A percentile compares a stretch with the other conserved stretches of the same genome.
These are phyloP conservation scores for Cutaneotrichosporon sp. DNA, from an alignment of 1,284 basidiomycete genomes.

Conservation along the genomic window DNA sequence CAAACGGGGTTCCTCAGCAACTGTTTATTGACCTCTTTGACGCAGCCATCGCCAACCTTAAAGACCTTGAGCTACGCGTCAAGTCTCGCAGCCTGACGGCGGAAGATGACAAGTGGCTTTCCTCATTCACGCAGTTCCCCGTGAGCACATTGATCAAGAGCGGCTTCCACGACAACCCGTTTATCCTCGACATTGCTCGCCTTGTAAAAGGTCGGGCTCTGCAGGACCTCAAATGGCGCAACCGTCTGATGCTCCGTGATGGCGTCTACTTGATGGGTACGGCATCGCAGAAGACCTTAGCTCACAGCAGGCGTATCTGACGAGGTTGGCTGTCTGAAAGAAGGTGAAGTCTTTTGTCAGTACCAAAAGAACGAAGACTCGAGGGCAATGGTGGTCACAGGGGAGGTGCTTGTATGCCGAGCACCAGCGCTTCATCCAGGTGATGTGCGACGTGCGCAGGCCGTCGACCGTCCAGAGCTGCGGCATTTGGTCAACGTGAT, in stretches of 20 bases:
- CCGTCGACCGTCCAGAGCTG: constrained; percentile 39
- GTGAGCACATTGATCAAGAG: constrained; percentile 32
- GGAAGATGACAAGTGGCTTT: constrained; percentile 25
- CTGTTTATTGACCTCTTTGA: constrained; percentile 40
- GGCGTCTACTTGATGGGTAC: constrained; percentile 45
- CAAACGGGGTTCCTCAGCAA: constrained; percentile 36
- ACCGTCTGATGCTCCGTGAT: constrained; percentile 33
- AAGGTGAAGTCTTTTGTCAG: constrained; percentile 47
- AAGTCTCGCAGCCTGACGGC: constrained; percentile 12
- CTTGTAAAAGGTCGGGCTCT: constrained; percentile 42
- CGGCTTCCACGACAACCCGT: constrained; percentile 39
- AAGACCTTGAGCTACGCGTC: constrained; percentile 32
- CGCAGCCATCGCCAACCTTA: constrained; percentile 29
- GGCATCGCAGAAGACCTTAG: not conserved
- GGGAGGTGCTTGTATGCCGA: constrained; percentile 41
- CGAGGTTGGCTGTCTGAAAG: constrained; percentile 36
- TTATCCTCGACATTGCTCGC: constrained; percentile 38
- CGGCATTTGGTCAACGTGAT: constrained; percentile 46
- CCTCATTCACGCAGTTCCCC: constrained; percentile 38
- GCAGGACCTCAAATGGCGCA: constrained; percentile 48
- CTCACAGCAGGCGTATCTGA: constrained; percentile 38
- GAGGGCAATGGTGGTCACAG: constrained; percentile 27
- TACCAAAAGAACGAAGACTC: constrained; percentile 34
- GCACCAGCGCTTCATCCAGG: constrained; percentile 45
- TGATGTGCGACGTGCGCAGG: constrained; percentile 39